Base-by-base conservation (phyloP, 441 rosid species). In the Geranium incanum region DNA sequence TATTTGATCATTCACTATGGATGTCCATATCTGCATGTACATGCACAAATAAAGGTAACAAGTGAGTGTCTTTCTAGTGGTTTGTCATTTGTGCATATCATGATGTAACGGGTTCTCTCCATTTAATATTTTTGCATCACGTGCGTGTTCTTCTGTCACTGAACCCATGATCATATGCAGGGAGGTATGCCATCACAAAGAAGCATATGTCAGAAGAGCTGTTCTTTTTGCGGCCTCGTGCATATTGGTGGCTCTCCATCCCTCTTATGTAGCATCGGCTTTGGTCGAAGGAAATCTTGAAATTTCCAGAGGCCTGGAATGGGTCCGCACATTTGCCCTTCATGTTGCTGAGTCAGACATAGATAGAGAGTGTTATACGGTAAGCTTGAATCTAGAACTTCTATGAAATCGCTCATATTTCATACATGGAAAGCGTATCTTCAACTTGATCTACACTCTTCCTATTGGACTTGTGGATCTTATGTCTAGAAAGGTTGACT, bases 171-270 rank as follows among this genome's bases (percentile, higher is more conserved):
- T 60, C 74, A 74, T 36, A 72, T 83, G 80, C 88, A 95, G 98
- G 86, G 93, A 88, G 74, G 79, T 95, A 72, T 89, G 89, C 78
- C 82, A 84, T 78, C 98, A 92, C 84, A 81, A 86, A 72, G 99
- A 95, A 86, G 98, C 93, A 21, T 92, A 86, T 78, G 99, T 95
- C 28, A 86, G 99, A 81, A 87, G 81, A 75, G 95, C 99, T 8
- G 96, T 86, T 73, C 95, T 95, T 71, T 89, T 88, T 73, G 91
- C 98, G 15, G 93, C 91, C 71, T 92, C 98, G 37, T 87, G 92
- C 67, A 80, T 92, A 67, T 81, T 95, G 79, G 77, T 86, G 60
- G 81, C 99, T 21, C 90, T 95, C 78, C 95, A 89, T 80, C 99
- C 96, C 21, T 88, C 93, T 41, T 88, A 68, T 81, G 83, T 90